Base-by-base conservation (phyloP, 495 filamentous ascomycete genomes). In the Penicillium argentinense region DNA sequence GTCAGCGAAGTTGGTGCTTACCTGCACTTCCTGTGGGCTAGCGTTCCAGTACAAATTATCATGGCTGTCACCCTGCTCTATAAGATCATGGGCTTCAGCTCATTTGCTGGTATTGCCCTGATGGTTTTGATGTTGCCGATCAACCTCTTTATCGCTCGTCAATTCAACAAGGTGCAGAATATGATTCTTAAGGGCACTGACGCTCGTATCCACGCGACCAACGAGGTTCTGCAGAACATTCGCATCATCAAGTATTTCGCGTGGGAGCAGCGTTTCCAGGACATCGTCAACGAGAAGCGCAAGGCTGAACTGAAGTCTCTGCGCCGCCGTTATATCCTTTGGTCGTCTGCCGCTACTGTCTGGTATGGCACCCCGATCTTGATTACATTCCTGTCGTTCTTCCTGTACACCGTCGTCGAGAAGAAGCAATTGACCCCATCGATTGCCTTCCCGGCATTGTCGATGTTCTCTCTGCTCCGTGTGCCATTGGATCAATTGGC, bases 171-270 rank as follows among this genome's bases (percentile, higher is more conserved):
- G 28, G 85, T 87, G 4, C 92, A 97, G 63, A 91, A 91, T 64
- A 78, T 80, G 54, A 97, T 99, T 53, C 86, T 97, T 74, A 84
- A 89, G 42, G 89, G 91, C 11, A 97, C 95, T 4, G 95, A 99
- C 71, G 91, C 92, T 54, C 85, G 95, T 25, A 99, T 99, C 51
- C 87, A 97, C 64, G 85, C 88, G 3, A 97, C 95, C 6, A 97
- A 97, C 66, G 95, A 99, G 65, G 87, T 97, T 6, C 76, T 99
- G 17, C 92, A 95, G 58, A 99, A 97, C 54, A 97, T 99, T 54
- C 82, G 95, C 24, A 97, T 99, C 57, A 97, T 99, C 80, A 99
- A 99, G 66, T 99, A 91, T 67, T 99, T 99, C 64, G 92, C 95
- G 2, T 99, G 95, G 95, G 95, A 99, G 65, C 84, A 87, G 49